A percentile compares a stretch with the other conserved stretches of the same genome.
These are phyloP conservation scores for Linanthus parryae DNA, from an alignment of 148 eudicot genomes.

Conservation along the genomic window DNA sequence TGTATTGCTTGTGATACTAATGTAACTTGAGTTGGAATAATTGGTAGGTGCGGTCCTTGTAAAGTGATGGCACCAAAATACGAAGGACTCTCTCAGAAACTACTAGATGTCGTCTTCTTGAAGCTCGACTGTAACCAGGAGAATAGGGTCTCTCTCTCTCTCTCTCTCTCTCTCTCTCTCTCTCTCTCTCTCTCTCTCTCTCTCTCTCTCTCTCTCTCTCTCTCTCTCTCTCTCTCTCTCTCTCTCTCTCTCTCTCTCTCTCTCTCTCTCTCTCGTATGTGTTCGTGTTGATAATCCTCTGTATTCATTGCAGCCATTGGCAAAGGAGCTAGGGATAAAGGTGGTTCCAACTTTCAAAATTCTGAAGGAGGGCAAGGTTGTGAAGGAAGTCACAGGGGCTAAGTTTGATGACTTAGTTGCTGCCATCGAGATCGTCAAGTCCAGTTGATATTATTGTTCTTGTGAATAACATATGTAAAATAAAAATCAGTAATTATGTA, in stretches of 20 bases:
- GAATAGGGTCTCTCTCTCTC: conserved; percentile 2
- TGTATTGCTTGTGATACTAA: too few species aligned
- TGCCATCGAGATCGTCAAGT: conserved; percentile 59
- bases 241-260: background rate
- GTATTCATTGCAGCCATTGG: conserved; percentile 9
- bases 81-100: conserved; percentile 57
- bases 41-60: conserved; percentile 89
- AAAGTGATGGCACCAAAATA: conserved; percentile 87
- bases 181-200: conserved; percentile 5
- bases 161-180: background rate
- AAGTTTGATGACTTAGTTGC: conserved; percentile 61
- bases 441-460: conserved; percentile 23
- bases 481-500: background rate
- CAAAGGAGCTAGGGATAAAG: conserved; percentile 56
- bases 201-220: background rate
- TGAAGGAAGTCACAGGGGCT: conserved; percentile 85
- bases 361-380: conserved; percentile 57
- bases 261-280: background rate
- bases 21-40: too few species aligned
- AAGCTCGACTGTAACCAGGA: conserved; percentile 94
- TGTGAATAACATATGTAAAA: conserved; percentile 4
- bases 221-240: background rate
- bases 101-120: conserved; percentile 60
- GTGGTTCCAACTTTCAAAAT: conserved; percentile 96
- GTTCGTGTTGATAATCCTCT: background rate